Evolutionary conservation across 768 basidiomycete species (phyloP).

Genomic region (Tubosaeta sp.): DNA sequence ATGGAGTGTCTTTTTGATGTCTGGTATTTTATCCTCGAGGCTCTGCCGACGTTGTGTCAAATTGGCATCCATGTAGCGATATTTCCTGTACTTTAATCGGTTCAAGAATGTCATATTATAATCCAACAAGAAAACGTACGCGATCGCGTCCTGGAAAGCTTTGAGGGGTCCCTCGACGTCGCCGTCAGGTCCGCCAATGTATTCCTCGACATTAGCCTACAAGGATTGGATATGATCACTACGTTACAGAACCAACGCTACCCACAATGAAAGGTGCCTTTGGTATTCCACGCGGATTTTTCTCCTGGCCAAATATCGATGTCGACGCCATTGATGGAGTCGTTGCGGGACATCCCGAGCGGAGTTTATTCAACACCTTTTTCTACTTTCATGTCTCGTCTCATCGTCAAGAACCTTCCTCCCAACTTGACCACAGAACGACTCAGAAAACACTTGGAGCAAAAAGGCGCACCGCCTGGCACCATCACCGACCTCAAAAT

Average conservation of each 20-base stretch:
- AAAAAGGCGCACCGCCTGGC: conserved; percentile 55
- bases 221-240: neutral
- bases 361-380: conserved; percentile 5
- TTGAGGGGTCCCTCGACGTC: conserved; percentile 76
- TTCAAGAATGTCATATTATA: conserved; percentile 11
- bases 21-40: conserved; percentile 93
- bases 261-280: conserved; percentile 91
- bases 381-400: conserved; percentile 59
- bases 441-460: conserved; percentile 66
- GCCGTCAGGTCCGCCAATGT: conserved; percentile 73
- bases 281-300: conserved; percentile 91
- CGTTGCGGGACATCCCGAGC: conserved; percentile 22
- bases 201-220: conserved; percentile 84
- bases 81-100: conserved; percentile 67
- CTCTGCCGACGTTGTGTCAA: conserved; percentile 71
- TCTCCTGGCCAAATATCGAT: conserved; percentile 39
- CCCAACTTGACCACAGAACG: conserved; percentile 58
- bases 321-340: conserved; percentile 18
- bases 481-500: conserved; percentile 86
- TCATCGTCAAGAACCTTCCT: conserved; percentile 81
- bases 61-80: conserved; percentile 95
- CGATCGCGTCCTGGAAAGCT: conserved; percentile 86
- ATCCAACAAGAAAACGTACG: conserved; percentile 51
- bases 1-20: conserved; percentile 85
- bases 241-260: conserved; percentile 6